Evolutionary conservation across 352 stramenopile genomes (phyloP).

Genomic region (Phytophthora pini): DNA sequence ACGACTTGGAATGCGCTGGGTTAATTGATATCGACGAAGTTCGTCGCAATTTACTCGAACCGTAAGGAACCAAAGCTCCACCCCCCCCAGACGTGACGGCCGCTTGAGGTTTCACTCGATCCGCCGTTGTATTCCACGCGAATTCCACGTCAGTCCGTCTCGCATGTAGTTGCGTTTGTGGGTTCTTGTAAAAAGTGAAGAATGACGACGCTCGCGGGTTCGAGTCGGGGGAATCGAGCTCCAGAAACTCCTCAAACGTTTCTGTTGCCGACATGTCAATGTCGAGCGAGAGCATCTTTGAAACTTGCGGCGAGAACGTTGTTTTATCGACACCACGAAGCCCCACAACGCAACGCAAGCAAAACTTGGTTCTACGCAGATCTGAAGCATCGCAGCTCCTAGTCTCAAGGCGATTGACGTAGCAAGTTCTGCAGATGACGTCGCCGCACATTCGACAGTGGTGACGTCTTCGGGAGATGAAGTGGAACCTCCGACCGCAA

Average conservation of each 20-base stretch:
- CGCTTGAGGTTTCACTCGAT: conserved; percentile 1
- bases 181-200: conserved; percentile 9
- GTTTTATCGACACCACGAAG: conserved; percentile 8
- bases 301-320: conserved; percentile 4
- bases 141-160: neutral
- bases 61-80: neutral
- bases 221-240: conserved; percentile 11
- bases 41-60: conserved; percentile 7
- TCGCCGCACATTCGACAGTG: conserved; percentile 57
- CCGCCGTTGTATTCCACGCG: neutral
- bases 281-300: neutral
- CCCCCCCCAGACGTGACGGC: neutral
- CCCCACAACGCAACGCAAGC: conserved; percentile 35
- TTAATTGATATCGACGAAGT: conserved; percentile 9
- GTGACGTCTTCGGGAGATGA: conserved; percentile 40
- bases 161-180: neutral
- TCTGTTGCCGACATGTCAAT: conserved; percentile 5
- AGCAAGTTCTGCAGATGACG: conserved; percentile 51
- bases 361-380: conserved; percentile 45
- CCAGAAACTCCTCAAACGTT: conserved; percentile 5
- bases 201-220: conserved; percentile 8
- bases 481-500: conserved; percentile 30
- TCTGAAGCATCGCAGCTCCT: neutral
- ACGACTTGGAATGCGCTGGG: conserved; percentile 14
- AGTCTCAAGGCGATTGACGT: conserved; percentile 39